Conservation (phyloP, 1,139 yeast species). For the Scheffersomyces illinoinensis region DNA sequence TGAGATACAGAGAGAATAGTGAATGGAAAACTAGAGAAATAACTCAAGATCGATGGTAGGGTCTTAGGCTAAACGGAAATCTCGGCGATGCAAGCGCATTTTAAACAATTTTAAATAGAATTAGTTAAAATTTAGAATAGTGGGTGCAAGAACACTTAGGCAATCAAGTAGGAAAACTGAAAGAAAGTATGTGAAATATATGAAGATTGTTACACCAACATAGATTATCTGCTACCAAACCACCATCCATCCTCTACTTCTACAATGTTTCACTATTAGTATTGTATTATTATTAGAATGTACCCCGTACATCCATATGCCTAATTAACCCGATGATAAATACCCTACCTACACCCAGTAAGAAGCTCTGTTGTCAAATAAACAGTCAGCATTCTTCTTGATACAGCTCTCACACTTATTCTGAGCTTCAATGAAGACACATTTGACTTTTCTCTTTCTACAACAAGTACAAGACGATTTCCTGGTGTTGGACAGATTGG, state of each 20-base stretch:
- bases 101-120: too few species aligned
- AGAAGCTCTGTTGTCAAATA: conserved; percentile 20
- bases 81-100: too few species aligned
- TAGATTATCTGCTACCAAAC: background rate
- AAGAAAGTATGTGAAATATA: background rate
- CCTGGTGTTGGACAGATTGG: conserved; percentile 14
- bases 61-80: too few species aligned
- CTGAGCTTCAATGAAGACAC: conserved; percentile 29
- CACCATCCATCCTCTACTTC: background rate
- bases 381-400: conserved; percentile 36
- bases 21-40: too few species aligned
- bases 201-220: background rate
- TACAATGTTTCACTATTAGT: background rate
- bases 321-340: background rate
- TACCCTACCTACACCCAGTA: background rate
- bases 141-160: background rate
- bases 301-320: background rate
- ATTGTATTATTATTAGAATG: background rate
- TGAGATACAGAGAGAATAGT: background rate
- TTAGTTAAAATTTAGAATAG: too few species aligned
- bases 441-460: conserved; percentile 40
- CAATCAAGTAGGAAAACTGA: background rate
- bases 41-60: background rate
- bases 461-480: conserved; percentile 39
- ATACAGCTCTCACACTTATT: conserved; percentile 39